Evolutionary conservation across 108 stramenopile genomes (phyloP), one percentile per base, ranked within the genome.

Genomic region (Discostella stelligeroides): DNA sequence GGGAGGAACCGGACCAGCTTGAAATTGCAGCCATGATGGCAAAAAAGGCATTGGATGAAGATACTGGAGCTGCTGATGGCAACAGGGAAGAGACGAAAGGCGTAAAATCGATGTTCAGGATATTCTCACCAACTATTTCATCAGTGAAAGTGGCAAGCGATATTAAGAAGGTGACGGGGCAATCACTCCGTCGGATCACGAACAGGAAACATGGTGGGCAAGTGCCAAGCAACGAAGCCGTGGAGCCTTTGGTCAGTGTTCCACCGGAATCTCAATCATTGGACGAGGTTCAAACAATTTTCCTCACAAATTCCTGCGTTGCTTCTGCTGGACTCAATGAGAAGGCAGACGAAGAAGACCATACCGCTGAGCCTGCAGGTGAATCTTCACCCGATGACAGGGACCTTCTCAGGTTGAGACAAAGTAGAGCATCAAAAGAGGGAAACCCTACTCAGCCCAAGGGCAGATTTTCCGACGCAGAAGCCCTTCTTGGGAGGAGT

Each of bases 1-100:
- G n/a, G n/a, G n/a, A n/a, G 18, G 25, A 54, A 28, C n/a, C n/a
- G n/a, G n/a, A n/a, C n/a, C n/a, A n/a, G n/a, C n/a, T n/a, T 13
- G 25, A 54, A 4, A 6, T 24, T 24, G 53, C 53, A 8, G 28
- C 53, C 24, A 29, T 24, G 13, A 28, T 54, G 53, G 53, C 53
- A 28, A 29, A 54, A 4, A 54, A 54, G 25, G 53, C 53, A 28
- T 54, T 54, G 53, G 53, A 54, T 28, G 5, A 54, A 27, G 25
- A 28, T 4, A 28, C 18, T 8, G 25, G 4, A 0, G 28, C 7
- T 6, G 25, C 18, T 4, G 25, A 54, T 0, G 24, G 24, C 27
- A 54, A 54, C 23, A 17, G 4, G 17, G 23, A 51, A 21, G 25
- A 25, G 10, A 51, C n/a, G n/a, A n/a, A 27, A 10, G 2, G 2